These are phyloP conservation scores for Fusarium pininemorale DNA, from an alignment of 2,329 filamentous ascomycete species.

Conservation along the genomic window DNA sequence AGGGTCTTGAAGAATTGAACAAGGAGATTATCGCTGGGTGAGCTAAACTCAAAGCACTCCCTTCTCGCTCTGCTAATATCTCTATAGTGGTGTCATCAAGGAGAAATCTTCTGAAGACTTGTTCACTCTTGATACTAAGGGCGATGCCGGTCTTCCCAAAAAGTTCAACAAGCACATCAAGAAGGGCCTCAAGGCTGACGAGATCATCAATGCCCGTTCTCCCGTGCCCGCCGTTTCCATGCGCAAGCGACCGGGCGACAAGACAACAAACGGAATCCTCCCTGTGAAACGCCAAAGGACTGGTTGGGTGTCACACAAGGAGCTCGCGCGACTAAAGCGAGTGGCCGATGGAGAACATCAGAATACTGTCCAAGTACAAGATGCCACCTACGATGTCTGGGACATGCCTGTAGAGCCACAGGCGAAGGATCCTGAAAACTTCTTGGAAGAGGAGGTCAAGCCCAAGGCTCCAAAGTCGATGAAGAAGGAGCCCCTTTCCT, in stretches of 20 bases:
- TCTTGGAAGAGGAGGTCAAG: conserved; percentile 71
- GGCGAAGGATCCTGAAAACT: conserved; percentile 57
- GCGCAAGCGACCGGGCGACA: conserved; percentile 78
- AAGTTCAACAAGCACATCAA: conserved; percentile 72
- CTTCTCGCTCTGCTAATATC: conserved; percentile 22
- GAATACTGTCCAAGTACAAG: conserved; percentile 63
- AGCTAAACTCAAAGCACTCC: conserved; percentile 22
- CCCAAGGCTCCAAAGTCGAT: conserved; percentile 80
- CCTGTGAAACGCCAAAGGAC: conserved; percentile 79
- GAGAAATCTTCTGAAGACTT: conserved; percentile 86
- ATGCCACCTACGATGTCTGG: conserved; percentile 85
- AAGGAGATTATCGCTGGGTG: conserved; percentile 93
- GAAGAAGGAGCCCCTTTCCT: conserved; percentile 79
- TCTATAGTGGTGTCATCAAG: conserved; percentile 78
- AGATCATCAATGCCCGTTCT: conserved; percentile 88
- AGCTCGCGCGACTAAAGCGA: conserved; percentile 79
- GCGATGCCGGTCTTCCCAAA: conserved; percentile 72
- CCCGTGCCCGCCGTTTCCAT: conserved; percentile 80
- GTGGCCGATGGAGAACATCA: conserved; percentile 79
- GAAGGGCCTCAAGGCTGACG: conserved; percentile 87
- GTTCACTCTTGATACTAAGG: conserved; percentile 82
- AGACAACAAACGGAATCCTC: conserved; percentile 77
- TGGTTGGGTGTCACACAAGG: conserved; percentile 84
- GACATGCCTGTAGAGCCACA: conserved; percentile 52
- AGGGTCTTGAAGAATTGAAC: conserved; percentile 83